These are phyloP conservation scores for Phytophthora podocarpi DNA, from an alignment of 352 stramenopile species.

Conservation along the genomic window DNA sequence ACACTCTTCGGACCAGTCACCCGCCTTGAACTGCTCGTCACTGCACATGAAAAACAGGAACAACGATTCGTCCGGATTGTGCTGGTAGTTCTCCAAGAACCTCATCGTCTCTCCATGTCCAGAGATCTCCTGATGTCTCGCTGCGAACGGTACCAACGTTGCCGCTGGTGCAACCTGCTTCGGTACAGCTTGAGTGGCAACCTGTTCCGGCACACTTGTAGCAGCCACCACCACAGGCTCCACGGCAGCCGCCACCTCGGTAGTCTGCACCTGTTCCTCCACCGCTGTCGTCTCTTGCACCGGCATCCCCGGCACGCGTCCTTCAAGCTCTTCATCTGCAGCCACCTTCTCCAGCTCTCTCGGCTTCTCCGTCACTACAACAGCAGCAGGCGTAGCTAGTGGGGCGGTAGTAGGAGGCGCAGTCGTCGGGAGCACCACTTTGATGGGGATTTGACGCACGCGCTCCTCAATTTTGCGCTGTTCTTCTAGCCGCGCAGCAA, in stretches of 20 bases:
- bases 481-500: slow-evolving; percentile 22
- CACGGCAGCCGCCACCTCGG: background rate
- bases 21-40: slow-evolving; percentile 52
- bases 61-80: slow-evolving; percentile 44
- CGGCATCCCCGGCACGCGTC: slow-evolving; percentile 25
- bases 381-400: background rate
- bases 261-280: slow-evolving; percentile 8
- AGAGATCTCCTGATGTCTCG: slow-evolving; percentile 47
- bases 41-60: slow-evolving; percentile 79
- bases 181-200: slow-evolving; percentile 1
- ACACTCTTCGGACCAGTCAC: slow-evolving; percentile 62
- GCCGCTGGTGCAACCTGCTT: background rate
- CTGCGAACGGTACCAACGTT: slow-evolving; percentile 23
- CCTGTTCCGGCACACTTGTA: background rate
- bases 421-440: slow-evolving; percentile 30
- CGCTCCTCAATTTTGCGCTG: slow-evolving; percentile 22
- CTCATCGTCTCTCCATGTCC: slow-evolving; percentile 56
- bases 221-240: background rate
- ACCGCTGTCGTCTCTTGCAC: slow-evolving; percentile 4
- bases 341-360: slow-evolving; percentile 9
- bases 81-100: slow-evolving; percentile 57
- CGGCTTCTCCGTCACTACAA: slow-evolving; percentile 8
- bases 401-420: slow-evolving; percentile 3
- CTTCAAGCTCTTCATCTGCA: slow-evolving; percentile 18
- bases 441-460: slow-evolving; percentile 30